phyloP scores from a whole-genome alignment of 23 red algal genomes.

The Gracilariopsis chorda region DNA sequence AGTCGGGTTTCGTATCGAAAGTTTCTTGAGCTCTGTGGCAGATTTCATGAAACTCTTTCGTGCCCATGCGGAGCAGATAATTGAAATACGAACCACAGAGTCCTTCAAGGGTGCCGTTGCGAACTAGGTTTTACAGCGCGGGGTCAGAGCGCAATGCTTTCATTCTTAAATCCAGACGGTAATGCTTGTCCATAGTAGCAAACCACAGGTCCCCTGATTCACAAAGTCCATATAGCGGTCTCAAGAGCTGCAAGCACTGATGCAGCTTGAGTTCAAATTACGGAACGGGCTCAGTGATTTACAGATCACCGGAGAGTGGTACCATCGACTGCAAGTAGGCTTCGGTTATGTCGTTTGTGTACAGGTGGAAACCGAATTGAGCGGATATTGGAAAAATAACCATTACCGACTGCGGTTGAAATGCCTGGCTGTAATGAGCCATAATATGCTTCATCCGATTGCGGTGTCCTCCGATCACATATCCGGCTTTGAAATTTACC shows the following conservation, averaged over 20 bases:
- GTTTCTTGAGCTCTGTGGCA: neutral
- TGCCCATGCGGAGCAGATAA: neutral
- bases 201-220: constrained; percentile 16
- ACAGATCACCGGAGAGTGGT: neutral
- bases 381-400: neutral
- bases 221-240: constrained; percentile 17
- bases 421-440: neutral
- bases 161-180: neutral
- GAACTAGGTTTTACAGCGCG: neutral
- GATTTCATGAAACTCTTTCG: neutral
- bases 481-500: neutral
- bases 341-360: neutral
- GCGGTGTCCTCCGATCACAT: neutral
- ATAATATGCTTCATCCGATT: neutral
- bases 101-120: neutral
- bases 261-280: constrained; percentile 21
- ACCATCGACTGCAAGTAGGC: constrained; percentile 12
- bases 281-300: neutral
- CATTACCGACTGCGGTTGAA: neutral
- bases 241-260: neutral
- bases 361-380: neutral
- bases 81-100: neutral
- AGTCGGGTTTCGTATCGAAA: constrained; percentile 1
- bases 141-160: neutral
- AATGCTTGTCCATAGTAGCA: neutral